Percentiles rank a stretch among this genome's conserved stretches.
phyloP scores from a whole-genome alignment of 2,329 filamentous ascomycete genomes.

The Didymella arachidicola region DNA sequence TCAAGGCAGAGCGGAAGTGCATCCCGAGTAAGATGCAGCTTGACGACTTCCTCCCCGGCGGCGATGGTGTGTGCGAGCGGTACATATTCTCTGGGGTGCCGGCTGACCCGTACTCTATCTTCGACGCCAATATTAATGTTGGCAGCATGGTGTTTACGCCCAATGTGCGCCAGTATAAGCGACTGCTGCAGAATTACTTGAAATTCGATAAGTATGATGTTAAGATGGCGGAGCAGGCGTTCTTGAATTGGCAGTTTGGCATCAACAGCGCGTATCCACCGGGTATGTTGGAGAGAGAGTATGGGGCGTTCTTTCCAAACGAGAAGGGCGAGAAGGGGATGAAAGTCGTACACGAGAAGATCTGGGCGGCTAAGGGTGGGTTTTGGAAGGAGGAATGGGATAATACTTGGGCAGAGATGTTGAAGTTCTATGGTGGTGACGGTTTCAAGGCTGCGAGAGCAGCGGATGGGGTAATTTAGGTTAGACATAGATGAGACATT shows the following conservation, averaged over 20 bases:
- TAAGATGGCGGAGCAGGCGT: constrained; percentile 46
- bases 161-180: constrained; percentile 38
- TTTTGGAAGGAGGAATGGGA: constrained; percentile 41
- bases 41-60: constrained; percentile 37
- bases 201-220: constrained; percentile 43
- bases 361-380: constrained; percentile 34
- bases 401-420: constrained; percentile 36
- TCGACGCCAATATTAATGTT: constrained; percentile 36
- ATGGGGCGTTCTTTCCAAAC: constrained; percentile 39
- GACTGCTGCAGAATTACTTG: constrained; percentile 44
- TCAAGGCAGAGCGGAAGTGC: constrained; percentile 33
- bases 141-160: constrained; percentile 46
- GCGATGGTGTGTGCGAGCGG: constrained; percentile 37
- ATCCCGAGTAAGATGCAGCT: constrained; percentile 30
- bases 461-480: constrained; percentile 16
- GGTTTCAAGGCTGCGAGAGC: constrained; percentile 30
- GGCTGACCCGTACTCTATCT: constrained; percentile 23
- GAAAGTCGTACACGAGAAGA: constrained; percentile 49
- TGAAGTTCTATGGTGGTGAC: constrained; percentile 32
- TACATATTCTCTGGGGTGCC: constrained; percentile 40
- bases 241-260: constrained; percentile 46
- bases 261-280: constrained; percentile 40
- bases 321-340: constrained; percentile 36
- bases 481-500: neutral
- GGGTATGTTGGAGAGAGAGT: constrained; percentile 34